A percentile compares a stretch with the other conserved stretches of the same genome.
phyloP scores from a whole-genome alignment of 2,329 filamentous ascomycete genomes.

The Aureobasidium sp. region DNA sequence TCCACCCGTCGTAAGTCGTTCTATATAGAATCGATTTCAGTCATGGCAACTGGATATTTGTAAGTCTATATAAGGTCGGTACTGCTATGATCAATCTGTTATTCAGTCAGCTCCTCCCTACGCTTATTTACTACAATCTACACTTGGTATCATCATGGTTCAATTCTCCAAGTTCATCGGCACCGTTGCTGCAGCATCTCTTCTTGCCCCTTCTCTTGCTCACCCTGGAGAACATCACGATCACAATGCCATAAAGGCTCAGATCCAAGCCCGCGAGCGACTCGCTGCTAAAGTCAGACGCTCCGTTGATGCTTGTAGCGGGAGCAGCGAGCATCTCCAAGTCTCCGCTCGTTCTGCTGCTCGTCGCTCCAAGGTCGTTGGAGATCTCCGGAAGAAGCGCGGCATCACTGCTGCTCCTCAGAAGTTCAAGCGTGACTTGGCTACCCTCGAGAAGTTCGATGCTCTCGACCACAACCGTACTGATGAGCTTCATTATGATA shows the following conservation, averaged over 20 bases:
- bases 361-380: neutral
- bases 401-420: neutral
- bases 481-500: neutral
- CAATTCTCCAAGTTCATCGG: neutral
- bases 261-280: slow-evolving; percentile 22
- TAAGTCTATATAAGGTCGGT: neutral
- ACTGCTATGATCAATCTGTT: neutral
- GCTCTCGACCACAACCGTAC: slow-evolving; percentile 13
- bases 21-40: neutral
- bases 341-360: neutral
- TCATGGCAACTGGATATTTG: neutral
- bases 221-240: slow-evolving; percentile 29
- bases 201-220: slow-evolving; percentile 15
- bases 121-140: too few species aligned
- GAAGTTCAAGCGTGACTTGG: slow-evolving; percentile 9
- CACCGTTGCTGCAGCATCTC: neutral
- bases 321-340: neutral
- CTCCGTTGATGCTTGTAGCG: slow-evolving; percentile 1
- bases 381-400: slow-evolving; percentile 2
- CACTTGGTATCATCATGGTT: neutral
- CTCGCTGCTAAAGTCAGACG: neutral
- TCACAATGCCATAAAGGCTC: slow-evolving; percentile 21
- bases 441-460: slow-evolving; percentile 12
- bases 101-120: neutral
- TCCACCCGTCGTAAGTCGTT: neutral